phyloP scores from a whole-genome alignment of 441 rosid genomes.

The Jatropha multifida region DNA sequence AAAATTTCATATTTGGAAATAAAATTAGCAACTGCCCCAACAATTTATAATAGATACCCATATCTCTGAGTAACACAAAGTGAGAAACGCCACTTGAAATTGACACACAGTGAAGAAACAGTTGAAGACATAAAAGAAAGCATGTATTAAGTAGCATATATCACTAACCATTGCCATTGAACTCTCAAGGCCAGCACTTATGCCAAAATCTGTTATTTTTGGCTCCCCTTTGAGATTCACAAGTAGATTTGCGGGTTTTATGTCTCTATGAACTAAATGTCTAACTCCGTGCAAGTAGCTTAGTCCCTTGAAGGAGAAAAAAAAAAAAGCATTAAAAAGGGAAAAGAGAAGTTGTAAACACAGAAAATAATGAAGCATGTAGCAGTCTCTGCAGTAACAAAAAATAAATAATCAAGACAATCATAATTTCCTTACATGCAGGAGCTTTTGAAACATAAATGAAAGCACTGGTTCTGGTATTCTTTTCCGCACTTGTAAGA shows the following conservation, averaged over 20 bases:
- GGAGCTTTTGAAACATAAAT: conserved; percentile 73
- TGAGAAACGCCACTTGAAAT: conserved; percentile 5
- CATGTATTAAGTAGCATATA: conserved; percentile 4
- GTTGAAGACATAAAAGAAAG: conserved; percentile 14
- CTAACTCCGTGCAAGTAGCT: conserved; percentile 84
- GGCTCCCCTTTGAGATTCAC: conserved; percentile 92
- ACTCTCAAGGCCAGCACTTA: conserved; percentile 91
- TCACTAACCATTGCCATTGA: conserved; percentile 88
- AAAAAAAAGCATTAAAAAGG: neutral
- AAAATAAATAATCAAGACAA: conserved; percentile 9
- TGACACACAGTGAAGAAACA: conserved; percentile 3
- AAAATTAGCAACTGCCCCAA: conserved; percentile 19
- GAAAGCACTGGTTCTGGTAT: conserved; percentile 92
- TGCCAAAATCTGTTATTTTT: conserved; percentile 93
- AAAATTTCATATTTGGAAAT: conserved; percentile 18
- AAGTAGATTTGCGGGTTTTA: conserved; percentile 97
- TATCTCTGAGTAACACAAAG: conserved; percentile 10
- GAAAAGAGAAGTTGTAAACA: neutral
- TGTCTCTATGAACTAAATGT: conserved; percentile 92
- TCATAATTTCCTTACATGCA: conserved; percentile 48
- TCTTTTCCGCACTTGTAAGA: conserved; percentile 53
- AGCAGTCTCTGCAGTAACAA: conserved; percentile 7
- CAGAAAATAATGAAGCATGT: conserved; percentile 18
- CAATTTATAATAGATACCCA: conserved; percentile 17
- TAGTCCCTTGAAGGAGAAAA: conserved; percentile 51